Percentiles rank a stretch among this genome's conserved stretches.
phyloP scores from a whole-genome alignment of 1,284 basidiomycete genomes.

The Hemileia vastatrix region DNA sequence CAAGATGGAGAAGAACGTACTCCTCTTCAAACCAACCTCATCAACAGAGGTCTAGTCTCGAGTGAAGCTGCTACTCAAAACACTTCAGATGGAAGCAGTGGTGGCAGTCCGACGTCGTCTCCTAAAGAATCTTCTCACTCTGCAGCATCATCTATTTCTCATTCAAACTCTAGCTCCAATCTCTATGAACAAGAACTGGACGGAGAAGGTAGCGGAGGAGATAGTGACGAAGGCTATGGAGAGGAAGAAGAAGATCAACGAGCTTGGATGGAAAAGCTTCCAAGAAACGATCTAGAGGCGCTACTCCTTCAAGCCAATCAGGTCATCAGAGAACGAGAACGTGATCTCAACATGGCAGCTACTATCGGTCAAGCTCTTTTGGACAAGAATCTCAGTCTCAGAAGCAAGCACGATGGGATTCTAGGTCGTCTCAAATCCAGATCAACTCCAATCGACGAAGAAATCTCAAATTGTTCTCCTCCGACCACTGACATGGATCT shows the following conservation, averaged over 20 bases:
- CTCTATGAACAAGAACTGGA: not conserved
- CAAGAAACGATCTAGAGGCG: slow-evolving; percentile 33
- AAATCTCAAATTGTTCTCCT: slow-evolving; percentile 26
- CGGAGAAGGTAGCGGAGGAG: not conserved
- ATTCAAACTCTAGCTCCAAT: not conserved
- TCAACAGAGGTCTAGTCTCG: not conserved
- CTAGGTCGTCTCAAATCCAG: slow-evolving; percentile 13
- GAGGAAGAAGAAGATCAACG: slow-evolving; percentile 9
- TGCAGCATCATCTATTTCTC: not conserved
- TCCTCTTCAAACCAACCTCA: not conserved
- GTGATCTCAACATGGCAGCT: slow-evolving; percentile 35
- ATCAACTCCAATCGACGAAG: not conserved
- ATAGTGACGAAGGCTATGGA: not conserved
- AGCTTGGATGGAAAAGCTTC: slow-evolving; percentile 28
- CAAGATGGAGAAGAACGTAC: not conserved
- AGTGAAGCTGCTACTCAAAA: not conserved
- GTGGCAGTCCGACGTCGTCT: not conserved
- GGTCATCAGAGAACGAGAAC: slow-evolving; percentile 35
- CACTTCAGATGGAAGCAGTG: not conserved
- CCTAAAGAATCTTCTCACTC: not conserved
- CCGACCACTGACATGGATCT: slow-evolving; percentile 29
- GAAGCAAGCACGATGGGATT: slow-evolving; percentile 29
- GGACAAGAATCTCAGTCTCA: slow-evolving; percentile 36
- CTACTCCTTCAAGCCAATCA: slow-evolving; percentile 33
- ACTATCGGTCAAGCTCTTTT: slow-evolving; percentile 36